Conservation (phyloP, 2,329 filamentous ascomycete species). For the Beauveria pseudobassiana region DNA sequence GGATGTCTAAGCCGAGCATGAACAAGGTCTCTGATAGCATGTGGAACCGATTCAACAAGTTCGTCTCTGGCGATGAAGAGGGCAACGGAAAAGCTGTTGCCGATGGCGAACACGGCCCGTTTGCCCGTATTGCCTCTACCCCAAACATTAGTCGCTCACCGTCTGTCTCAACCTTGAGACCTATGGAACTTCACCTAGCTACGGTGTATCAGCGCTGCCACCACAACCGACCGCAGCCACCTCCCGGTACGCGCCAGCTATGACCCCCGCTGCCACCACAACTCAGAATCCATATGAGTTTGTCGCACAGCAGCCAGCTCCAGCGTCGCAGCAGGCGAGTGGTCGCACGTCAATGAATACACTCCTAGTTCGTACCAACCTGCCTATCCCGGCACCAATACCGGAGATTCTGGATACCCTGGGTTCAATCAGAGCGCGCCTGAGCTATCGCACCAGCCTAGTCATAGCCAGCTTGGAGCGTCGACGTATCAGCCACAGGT, state of each 20-base stretch:
- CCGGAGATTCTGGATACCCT: neutral
- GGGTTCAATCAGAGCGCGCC: neutral
- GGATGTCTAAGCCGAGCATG: constrained; percentile 93
- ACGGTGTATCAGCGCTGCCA: constrained; percentile 22
- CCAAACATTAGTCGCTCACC: constrained; percentile 68
- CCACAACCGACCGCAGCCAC: constrained; percentile 30
- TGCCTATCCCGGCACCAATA: constrained; percentile 15
- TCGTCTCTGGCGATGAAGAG: constrained; percentile 84
- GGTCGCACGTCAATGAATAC: constrained; percentile 24
- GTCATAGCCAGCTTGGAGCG: neutral
- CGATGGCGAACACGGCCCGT: constrained; percentile 64
- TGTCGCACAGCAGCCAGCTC: neutral
- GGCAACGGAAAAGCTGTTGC: constrained; percentile 53
- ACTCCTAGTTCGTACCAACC: constrained; percentile 30
- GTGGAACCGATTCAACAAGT: constrained; percentile 91
- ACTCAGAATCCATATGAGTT: constrained; percentile 19
- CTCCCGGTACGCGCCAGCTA: constrained; percentile 43
- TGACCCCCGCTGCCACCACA: constrained; percentile 18
- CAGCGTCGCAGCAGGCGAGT: constrained; percentile 14
- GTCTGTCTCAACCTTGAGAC: constrained; percentile 64
- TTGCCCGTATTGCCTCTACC: constrained; percentile 70
- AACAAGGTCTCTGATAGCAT: constrained; percentile 89
- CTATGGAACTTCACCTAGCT: constrained; percentile 50
- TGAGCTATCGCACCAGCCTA: neutral
- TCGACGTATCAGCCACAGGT: constrained; percentile 8